Conservation (phyloP, 164 flowering plant genomes). For the Vitis rotundifolia region DNA sequence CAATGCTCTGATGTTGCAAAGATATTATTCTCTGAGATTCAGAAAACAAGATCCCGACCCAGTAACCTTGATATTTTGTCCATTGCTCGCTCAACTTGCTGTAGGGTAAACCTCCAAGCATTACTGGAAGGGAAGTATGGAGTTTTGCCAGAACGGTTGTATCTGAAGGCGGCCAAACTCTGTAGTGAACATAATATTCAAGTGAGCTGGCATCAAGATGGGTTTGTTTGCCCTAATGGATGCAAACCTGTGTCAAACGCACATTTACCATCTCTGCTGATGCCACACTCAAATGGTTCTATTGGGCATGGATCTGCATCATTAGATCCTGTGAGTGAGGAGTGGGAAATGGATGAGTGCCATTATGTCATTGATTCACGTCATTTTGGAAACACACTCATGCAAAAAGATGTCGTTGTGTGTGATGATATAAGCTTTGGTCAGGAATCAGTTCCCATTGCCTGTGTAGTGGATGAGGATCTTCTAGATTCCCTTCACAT, state of each 20-base stretch:
- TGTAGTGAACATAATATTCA: slow-evolving; percentile 82
- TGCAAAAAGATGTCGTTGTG: slow-evolving; percentile 41
- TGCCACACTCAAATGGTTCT: slow-evolving; percentile 30
- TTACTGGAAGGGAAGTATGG: slow-evolving; percentile 68
- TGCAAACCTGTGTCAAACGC: slow-evolving; percentile 44
- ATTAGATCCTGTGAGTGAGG: slow-evolving; percentile 26
- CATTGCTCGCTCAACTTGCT: slow-evolving; percentile 79
- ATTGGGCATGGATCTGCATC: slow-evolving; percentile 9
- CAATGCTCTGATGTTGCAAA: slow-evolving; percentile 76
- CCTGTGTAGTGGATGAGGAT: slow-evolving; percentile 72
- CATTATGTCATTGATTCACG: slow-evolving; percentile 64
- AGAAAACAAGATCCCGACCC: slow-evolving; percentile 72
- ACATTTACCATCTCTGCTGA: slow-evolving; percentile 30
- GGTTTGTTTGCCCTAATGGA: slow-evolving; percentile 80
- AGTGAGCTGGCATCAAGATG: slow-evolving; percentile 83
- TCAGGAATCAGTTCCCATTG: slow-evolving; percentile 68
- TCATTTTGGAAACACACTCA: slow-evolving; percentile 40
- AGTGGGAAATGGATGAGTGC: slow-evolving; percentile 80
- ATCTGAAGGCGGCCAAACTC: slow-evolving; percentile 87
- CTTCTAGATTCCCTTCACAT: slow-evolving; percentile 38
- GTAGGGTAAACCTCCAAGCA: slow-evolving; percentile 65
- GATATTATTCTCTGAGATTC: slow-evolving; percentile 61
- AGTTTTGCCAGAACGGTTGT: slow-evolving; percentile 66
- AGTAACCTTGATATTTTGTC: slow-evolving; percentile 73
- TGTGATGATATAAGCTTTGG: slow-evolving; percentile 92